These are phyloP conservation scores for Verticillium tricorpus DNA, from an alignment of 2,329 filamentous ascomycete genomes.

Conservation along the genomic window DNA sequence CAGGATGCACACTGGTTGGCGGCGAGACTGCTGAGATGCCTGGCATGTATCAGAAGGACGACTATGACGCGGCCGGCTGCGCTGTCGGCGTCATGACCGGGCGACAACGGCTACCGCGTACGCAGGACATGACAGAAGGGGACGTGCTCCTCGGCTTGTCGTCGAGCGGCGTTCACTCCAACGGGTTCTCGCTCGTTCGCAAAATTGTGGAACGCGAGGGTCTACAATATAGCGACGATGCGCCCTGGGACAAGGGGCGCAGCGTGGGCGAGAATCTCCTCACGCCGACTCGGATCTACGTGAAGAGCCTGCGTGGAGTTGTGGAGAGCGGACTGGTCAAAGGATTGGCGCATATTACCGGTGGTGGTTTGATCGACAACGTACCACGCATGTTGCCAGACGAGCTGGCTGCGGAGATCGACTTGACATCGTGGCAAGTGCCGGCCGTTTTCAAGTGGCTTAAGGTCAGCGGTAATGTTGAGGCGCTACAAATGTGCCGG, in stretches of 20 bases:
- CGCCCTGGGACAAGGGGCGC: slow-evolving; percentile 67
- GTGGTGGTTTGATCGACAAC: slow-evolving; percentile 89
- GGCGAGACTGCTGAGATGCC: slow-evolving; percentile 99
- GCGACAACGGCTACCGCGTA: slow-evolving; percentile 69
- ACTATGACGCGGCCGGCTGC: slow-evolving; percentile 90
- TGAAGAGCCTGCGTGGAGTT: slow-evolving; percentile 70
- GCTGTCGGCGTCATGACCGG: slow-evolving; percentile 78
- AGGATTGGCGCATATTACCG: slow-evolving; percentile 95
- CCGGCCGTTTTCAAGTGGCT: slow-evolving; percentile 86
- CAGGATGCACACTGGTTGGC: slow-evolving; percentile 87
- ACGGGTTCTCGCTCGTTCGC: slow-evolving; percentile 95
- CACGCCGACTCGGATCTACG: slow-evolving; percentile 91
- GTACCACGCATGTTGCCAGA: slow-evolving; percentile 87
- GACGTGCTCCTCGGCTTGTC: slow-evolving; percentile 83
- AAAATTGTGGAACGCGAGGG: slow-evolving; percentile 74
- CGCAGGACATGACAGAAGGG: slow-evolving; percentile 69
- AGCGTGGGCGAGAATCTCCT: slow-evolving; percentile 74
- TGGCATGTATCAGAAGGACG: slow-evolving; percentile 80
- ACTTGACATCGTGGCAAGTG: slow-evolving; percentile 70
- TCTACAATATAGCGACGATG: slow-evolving; percentile 64
- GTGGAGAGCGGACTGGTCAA: slow-evolving; percentile 65
- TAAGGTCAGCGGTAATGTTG: slow-evolving; percentile 66
- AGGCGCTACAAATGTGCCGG: slow-evolving; percentile 74
- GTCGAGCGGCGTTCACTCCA: slow-evolving; percentile 88
- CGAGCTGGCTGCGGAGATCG: slow-evolving; percentile 73